These are phyloP conservation scores for Aplosporella prunicola DNA, from an alignment of 2,329 filamentous ascomycete species.

Conservation along the genomic window DNA sequence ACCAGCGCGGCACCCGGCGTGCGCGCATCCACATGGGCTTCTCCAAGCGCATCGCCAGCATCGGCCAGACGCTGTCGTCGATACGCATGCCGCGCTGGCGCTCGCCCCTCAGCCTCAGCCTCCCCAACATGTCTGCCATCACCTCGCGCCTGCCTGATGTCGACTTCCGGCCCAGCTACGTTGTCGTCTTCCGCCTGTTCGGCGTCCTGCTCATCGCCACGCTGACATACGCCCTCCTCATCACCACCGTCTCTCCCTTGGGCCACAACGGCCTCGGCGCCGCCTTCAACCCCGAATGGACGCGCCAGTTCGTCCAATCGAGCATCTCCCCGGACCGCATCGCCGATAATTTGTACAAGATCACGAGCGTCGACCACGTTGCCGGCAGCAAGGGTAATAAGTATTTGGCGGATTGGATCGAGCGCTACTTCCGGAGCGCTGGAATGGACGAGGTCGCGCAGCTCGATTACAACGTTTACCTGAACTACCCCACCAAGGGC, in stretches of 20 bases:
- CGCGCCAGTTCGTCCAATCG: conserved; percentile 64
- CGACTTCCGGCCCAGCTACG: conserved; percentile 44
- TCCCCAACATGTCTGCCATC: conserved; percentile 20
- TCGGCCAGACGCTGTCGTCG: conserved; percentile 49
- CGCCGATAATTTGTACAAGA: conserved; percentile 62
- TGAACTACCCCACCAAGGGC: conserved; percentile 76
- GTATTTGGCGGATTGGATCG: conserved; percentile 73
- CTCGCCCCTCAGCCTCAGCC: conserved; percentile 11
- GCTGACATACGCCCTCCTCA: conserved; percentile 75
- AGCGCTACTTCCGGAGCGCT: conserved; percentile 62
- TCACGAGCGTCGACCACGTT: conserved; percentile 78
- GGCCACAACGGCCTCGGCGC: conserved; percentile 54
- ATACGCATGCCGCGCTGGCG: conserved; percentile 37
- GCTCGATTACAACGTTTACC: conserved; percentile 67
- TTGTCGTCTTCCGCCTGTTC: conserved; percentile 63
- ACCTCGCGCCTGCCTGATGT: conserved; percentile 31
- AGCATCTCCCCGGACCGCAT: conserved; percentile 56
- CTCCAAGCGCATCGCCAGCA: conserved; percentile 47
- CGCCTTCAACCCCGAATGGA: conserved; percentile 74
- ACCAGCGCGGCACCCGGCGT: conserved; percentile 11
- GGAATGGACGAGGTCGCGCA: conserved; percentile 66
- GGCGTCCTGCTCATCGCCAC: conserved; percentile 66
- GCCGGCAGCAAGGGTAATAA: conserved; percentile 92
- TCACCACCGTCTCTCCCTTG: conserved; percentile 71
- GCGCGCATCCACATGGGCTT: conserved; percentile 35